A percentile compares a stretch with the other conserved stretches of the same genome.
These are phyloP conservation scores for Candida caryicola DNA, from an alignment of 805 yeast genomes.

Conservation along the genomic window DNA sequence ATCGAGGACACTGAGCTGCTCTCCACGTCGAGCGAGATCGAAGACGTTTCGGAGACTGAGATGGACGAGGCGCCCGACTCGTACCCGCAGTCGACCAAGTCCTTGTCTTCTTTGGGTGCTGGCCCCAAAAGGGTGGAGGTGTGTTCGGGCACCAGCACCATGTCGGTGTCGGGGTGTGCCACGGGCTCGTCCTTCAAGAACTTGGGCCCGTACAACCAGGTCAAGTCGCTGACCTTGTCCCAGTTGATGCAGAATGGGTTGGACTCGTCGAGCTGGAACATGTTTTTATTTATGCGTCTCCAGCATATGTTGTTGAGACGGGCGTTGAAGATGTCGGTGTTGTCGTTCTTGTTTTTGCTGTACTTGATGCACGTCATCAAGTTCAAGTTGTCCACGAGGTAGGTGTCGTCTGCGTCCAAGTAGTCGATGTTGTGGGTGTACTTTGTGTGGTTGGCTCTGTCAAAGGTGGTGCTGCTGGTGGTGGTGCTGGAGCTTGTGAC, in stretches of 20 bases:
- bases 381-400: conserved; percentile 16
- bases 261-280: conserved; percentile 25
- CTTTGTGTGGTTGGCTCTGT: no score
- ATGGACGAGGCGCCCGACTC: conserved; percentile 4
- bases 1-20: conserved; percentile 10
- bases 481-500: neutral
- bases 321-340: conserved; percentile 1
- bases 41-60: conserved; percentile 7
- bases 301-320: conserved; percentile 35
- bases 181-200: conserved; percentile 8
- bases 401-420: conserved; percentile 13
- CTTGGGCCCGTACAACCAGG: conserved; percentile 55
- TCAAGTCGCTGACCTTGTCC: conserved; percentile 53
- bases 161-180: neutral
- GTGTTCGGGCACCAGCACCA: neutral
- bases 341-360: conserved; percentile 3
- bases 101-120: no score
- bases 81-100: conserved; percentile 17
- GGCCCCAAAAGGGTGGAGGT: no score
- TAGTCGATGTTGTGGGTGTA: conserved; percentile 32
- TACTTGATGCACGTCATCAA: conserved; percentile 15
- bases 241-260: conserved; percentile 49
- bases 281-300: conserved; percentile 38
- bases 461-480: no score
- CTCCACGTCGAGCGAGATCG: conserved; percentile 10